phyloP scores from a whole-genome alignment of 441 rosid genomes.

The Aquilaria agallochum region DNA sequence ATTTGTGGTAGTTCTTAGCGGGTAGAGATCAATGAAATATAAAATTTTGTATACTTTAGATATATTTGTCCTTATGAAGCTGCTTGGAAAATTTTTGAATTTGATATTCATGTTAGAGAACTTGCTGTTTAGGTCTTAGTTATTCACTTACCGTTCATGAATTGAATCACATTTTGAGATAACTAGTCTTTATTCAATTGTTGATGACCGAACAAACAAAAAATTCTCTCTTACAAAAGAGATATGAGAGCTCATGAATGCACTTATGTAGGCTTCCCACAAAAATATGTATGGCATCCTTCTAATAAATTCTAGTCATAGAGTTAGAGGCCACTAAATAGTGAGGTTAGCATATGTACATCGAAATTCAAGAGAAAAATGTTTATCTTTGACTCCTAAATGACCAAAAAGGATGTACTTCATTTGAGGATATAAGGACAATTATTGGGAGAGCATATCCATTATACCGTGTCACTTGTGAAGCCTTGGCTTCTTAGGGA shows the following conservation, averaged over 20 bases:
- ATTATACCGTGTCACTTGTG: background rate
- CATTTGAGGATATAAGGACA: background rate
- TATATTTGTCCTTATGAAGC: too few species aligned
- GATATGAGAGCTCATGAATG: background rate
- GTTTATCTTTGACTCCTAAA: background rate
- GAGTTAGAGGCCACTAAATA: background rate
- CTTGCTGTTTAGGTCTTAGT: too few species aligned
- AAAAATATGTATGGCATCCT: too few species aligned
- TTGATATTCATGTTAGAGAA: too few species aligned
- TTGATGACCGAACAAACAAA: background rate
- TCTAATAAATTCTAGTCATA: background rate
- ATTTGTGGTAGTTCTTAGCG: too few species aligned
- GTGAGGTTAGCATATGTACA: background rate
- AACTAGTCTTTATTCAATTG: too few species aligned
- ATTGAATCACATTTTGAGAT: too few species aligned
- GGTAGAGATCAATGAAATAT: too few species aligned
- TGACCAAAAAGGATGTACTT: background rate
- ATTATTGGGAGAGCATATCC: background rate
- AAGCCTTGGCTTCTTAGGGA: background rate
- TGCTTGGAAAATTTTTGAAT: too few species aligned
- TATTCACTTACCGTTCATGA: too few species aligned
- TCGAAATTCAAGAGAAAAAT: background rate
- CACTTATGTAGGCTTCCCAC: background rate
- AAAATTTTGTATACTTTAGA: too few species aligned
- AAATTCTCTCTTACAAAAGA: background rate